phyloP scores from a whole-genome alignment of 2,329 filamentous ascomycete genomes.

The Alternaria triticina region DNA sequence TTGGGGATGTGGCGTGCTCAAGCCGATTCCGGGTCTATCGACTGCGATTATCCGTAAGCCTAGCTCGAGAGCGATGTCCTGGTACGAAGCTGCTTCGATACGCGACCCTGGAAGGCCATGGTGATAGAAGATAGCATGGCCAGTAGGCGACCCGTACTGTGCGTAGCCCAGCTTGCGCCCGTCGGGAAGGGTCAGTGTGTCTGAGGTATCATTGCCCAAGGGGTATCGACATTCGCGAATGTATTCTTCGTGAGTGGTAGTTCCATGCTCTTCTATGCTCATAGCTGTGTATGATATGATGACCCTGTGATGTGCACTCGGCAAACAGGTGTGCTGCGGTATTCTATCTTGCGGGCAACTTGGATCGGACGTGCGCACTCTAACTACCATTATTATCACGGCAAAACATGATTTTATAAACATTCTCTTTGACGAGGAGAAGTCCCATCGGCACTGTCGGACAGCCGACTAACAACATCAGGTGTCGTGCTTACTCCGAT shows the following conservation, averaged over 20 bases:
- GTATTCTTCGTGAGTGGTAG: not conserved
- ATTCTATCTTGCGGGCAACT: not conserved
- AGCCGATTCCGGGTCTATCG: conserved; percentile 39
- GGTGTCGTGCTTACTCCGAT: not conserved
- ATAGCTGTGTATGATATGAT: not conserved
- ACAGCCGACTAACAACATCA: not conserved
- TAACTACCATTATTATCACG: not conserved
- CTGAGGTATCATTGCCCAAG: conserved; percentile 34
- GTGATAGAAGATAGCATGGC: conserved; percentile 34
- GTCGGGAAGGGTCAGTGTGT: conserved; percentile 40
- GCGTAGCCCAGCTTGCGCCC: conserved; percentile 48
- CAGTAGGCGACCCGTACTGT: conserved; percentile 36
- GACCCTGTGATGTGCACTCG: not conserved
- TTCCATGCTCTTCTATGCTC: not conserved
- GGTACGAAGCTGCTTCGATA: conserved; percentile 32
- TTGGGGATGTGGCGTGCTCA: conserved; percentile 28
- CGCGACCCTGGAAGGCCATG: conserved; percentile 43
- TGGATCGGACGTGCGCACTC: no score
- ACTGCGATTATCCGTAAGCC: conserved; percentile 33
- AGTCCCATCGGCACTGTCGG: not conserved
- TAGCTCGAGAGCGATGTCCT: conserved; percentile 28
- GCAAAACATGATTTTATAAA: not conserved
- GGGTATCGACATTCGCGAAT: conserved; percentile 14
- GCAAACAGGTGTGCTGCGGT: not conserved
- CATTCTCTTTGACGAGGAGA: not conserved